Base-by-base conservation (phyloP, 495 filamentous ascomycete genomes). In the Glutinoglossum americanum region DNA sequence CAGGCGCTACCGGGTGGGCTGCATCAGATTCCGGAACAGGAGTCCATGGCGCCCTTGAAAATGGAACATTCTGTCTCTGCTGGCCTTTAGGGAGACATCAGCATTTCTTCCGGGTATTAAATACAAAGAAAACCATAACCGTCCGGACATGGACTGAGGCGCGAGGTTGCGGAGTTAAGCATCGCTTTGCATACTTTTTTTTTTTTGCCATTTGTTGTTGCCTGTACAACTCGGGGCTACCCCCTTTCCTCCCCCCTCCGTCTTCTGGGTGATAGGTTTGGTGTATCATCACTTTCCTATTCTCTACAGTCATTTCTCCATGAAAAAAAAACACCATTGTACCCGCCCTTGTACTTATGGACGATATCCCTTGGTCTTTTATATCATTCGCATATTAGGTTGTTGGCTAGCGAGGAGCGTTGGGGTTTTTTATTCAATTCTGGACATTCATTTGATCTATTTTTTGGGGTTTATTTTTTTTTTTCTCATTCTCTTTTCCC, bases 11-110 rank as follows among this genome's bases (percentile, higher is more conserved):
- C 84, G 26, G 83, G 84, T 1, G 82, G 83, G 0, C 71, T 90
- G 53, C 76, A 81, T 57, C 73, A 78, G 23, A 85, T 89, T 63
- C 74, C 76, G 17, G 80, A 81, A 64, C 72, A 74, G 27, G 80
- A 82, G 54, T 69, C 69, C 41, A 75, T 79, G 64, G 72, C 71
- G 28, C 65, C 66, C 23, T 63, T 64, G 11, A 60, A 81, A 72
- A 66, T 74, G 69, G 68, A 83, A 75, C 68, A 81, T 75, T 51
- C 76, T 70, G 45, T 64, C 60, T 68, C 67, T 59, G 51, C 57
- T 54, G 35, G 37, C 33, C 3, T 58, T 19, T 58, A 56, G 13
- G 17, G 54, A 27, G 21, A 23, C 51, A 30, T 11, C 23, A 6
- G 3, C 27, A 19, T 54, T 54, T 53, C 7, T 21, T 28, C 28